Evolutionary conservation across 495 filamentous ascomycete species (phyloP).

Genomic region (Penicillium paxilli): DNA sequence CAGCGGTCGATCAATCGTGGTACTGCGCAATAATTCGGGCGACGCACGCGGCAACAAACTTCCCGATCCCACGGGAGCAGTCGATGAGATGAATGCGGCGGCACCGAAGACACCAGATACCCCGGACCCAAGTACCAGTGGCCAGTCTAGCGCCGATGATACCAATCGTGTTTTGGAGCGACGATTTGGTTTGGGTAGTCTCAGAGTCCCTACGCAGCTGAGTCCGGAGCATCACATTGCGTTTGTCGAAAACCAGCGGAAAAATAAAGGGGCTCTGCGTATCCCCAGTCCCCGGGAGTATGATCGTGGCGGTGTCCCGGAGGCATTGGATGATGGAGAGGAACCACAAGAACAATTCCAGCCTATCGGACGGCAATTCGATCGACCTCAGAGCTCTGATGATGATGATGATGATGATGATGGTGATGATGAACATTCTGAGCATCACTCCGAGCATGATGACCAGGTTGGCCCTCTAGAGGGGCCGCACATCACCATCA

Average conservation of each 20-base stretch:
- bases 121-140: conserved; percentile 19
- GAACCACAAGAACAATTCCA: conserved; percentile 17
- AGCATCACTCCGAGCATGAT: conserved; percentile 19
- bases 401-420: not conserved
- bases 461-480: conserved; percentile 33
- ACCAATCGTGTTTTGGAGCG: conserved; percentile 12
- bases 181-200: conserved; percentile 26
- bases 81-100: conserved; percentile 16
- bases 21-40: conserved; percentile 57
- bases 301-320: conserved; percentile 72
- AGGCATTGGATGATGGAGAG: conserved; percentile 56
- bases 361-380: conserved; percentile 10
- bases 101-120: conserved; percentile 21
- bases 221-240: conserved; percentile 78
- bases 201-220: conserved; percentile 51
- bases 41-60: conserved; percentile 28
- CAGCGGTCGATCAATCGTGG: conserved; percentile 68
- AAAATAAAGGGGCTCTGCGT: conserved; percentile 69
- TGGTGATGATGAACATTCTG: not conserved
- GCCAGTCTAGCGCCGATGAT: conserved; percentile 18
- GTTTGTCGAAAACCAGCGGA: conserved; percentile 82
- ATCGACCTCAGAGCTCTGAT: conserved; percentile 16
- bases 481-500: conserved; percentile 61
- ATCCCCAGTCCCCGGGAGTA: conserved; percentile 88
- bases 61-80: conserved; percentile 17